Percentiles rank a stretch among this genome's conserved stretches.
Evolutionary conservation across 805 yeast genomes (phyloP).

Genomic region (Cyberlindnera americana): DNA sequence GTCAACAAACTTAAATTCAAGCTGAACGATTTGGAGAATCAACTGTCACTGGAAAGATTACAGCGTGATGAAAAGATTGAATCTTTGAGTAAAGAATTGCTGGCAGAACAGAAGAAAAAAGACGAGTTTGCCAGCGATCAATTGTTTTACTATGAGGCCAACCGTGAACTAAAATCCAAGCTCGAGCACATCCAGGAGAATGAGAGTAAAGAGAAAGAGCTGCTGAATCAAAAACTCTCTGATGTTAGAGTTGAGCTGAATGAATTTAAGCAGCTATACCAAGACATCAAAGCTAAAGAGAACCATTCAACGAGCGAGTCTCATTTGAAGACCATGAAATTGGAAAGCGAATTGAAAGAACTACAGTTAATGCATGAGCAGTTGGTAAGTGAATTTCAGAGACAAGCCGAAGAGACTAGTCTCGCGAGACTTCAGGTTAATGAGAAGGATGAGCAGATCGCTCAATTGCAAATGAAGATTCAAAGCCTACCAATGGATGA

Average conservation of each 20-base stretch:
- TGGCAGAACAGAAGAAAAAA: slow-evolving; percentile 15
- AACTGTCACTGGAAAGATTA: slow-evolving; percentile 34
- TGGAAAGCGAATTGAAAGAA: slow-evolving; percentile 6
- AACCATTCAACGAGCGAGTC: background rate
- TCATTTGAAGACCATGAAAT: background rate
- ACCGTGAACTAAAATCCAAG: slow-evolving; percentile 29
- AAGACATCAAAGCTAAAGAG: slow-evolving; percentile 4
- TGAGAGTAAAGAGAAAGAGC: slow-evolving; percentile 22
- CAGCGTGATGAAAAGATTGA: slow-evolving; percentile 30
- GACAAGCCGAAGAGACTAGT: slow-evolving; percentile 6
- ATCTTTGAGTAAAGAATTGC: slow-evolving; percentile 28
- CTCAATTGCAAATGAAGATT: slow-evolving; percentile 1
- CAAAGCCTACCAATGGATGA: slow-evolving; percentile 35
- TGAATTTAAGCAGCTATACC: slow-evolving; percentile 11
- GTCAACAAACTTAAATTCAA: slow-evolving; percentile 34
- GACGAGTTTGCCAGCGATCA: slow-evolving; percentile 29
- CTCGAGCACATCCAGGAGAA: slow-evolving; percentile 27
- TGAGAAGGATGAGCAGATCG: slow-evolving; percentile 7
- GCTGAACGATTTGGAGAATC: slow-evolving; percentile 34
- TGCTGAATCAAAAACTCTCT: slow-evolving; percentile 19
- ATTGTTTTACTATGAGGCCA: slow-evolving; percentile 34
- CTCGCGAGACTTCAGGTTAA: background rate
- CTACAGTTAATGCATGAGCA: slow-evolving; percentile 8
- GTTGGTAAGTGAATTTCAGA: slow-evolving; percentile 5
- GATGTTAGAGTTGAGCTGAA: slow-evolving; percentile 20